Evolutionary conservation across 805 yeast genomes (phyloP).

Genomic region (Yamadazyma phyllophila): DNA sequence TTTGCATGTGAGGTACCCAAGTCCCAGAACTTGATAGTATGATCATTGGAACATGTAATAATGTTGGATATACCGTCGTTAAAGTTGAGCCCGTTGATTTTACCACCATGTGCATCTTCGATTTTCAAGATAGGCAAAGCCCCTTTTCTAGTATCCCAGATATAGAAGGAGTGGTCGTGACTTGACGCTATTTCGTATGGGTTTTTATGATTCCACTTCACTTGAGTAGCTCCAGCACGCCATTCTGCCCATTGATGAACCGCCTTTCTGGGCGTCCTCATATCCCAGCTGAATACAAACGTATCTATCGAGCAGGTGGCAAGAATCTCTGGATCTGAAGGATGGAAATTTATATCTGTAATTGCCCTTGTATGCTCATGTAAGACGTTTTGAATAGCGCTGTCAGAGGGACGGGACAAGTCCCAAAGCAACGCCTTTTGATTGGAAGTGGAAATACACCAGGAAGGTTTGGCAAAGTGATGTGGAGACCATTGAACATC

Average conservation of each 20-base stretch:
- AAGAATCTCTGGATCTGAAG: slow-evolving; percentile 76
- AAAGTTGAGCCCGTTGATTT: slow-evolving; percentile 88
- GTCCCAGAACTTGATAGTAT: slow-evolving; percentile 80
- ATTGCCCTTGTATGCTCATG: slow-evolving; percentile 93
- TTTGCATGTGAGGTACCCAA: slow-evolving; percentile 20
- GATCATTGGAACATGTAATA: slow-evolving; percentile 84
- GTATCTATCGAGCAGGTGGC: slow-evolving; percentile 96
- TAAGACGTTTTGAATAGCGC: slow-evolving; percentile 80
- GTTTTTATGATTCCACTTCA: slow-evolving; percentile 83
- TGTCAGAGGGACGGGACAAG: slow-evolving; percentile 62
- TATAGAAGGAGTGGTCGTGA: slow-evolving; percentile 73
- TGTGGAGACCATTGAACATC: slow-evolving; percentile 99
- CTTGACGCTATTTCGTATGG: slow-evolving; percentile 79
- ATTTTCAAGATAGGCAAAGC: slow-evolving; percentile 68
- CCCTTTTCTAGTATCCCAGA: slow-evolving; percentile 90
- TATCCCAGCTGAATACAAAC: slow-evolving; percentile 85
- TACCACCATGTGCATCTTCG: slow-evolving; percentile 70
- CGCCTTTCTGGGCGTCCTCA: slow-evolving; percentile 75
- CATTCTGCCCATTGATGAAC: slow-evolving; percentile 85
- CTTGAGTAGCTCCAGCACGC: slow-evolving; percentile 93
- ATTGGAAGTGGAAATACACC: slow-evolving; percentile 93
- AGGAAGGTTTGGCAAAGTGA: slow-evolving; percentile 65
- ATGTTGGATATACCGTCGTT: slow-evolving; percentile 58
- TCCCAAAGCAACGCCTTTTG: slow-evolving; percentile 97
- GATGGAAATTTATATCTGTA: slow-evolving; percentile 92